Evolutionary conservation across 2,329 filamentous ascomycete genomes (phyloP).

Genomic region (Fusarium oligoseptatum): DNA sequence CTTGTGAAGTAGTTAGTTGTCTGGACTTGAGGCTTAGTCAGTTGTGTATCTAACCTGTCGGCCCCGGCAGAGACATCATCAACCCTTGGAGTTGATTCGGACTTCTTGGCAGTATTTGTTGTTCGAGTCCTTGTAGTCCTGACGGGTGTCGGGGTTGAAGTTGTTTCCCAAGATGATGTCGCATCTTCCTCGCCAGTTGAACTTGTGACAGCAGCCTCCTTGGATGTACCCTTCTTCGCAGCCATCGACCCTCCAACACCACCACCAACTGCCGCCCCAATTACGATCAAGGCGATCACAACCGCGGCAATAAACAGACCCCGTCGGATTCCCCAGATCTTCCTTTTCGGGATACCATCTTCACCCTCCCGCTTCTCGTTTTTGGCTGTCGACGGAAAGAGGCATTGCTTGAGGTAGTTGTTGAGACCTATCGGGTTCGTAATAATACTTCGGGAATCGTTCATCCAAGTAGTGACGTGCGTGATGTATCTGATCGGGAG

Average conservation of each 20-base stretch:
- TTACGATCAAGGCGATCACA: neutral
- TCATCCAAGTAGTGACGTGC: neutral
- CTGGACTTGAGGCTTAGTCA: neutral
- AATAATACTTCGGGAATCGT: neutral
- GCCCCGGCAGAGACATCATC: neutral
- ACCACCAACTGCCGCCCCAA: neutral
- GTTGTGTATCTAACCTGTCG: neutral
- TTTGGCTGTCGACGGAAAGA: neutral
- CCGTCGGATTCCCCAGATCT: neutral
- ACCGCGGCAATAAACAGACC: neutral
- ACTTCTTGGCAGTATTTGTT: neutral
- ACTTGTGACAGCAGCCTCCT: neutral
- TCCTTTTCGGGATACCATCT: neutral
- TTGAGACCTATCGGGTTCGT: neutral
- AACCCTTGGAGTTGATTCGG: neutral
- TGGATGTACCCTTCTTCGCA: neutral
- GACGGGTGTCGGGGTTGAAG: neutral
- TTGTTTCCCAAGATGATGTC: neutral
- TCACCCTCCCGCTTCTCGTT: neutral
- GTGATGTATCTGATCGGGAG: neutral
- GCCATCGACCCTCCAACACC: constrained; percentile 3
- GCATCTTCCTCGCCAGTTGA: neutral
- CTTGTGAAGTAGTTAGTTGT: neutral
- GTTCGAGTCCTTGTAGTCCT: neutral
- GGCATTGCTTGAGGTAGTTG: neutral